phyloP scores from a whole-genome alignment of 768 basidiomycete genomes.

The Sarcodon aspratus region DNA sequence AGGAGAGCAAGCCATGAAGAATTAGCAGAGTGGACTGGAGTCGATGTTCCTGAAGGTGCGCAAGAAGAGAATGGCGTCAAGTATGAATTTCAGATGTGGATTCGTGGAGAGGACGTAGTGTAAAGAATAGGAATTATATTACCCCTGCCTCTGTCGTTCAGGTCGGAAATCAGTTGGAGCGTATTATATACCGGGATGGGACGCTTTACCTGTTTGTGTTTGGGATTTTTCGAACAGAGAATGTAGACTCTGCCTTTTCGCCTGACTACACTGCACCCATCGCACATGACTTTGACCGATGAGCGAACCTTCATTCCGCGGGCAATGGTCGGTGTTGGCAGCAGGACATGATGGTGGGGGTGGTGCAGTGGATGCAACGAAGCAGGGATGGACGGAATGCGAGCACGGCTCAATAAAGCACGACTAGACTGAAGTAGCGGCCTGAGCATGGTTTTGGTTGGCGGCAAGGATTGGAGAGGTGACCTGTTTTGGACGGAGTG shows the following conservation, averaged over 20 bases:
- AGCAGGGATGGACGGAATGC: slow-evolving; percentile 15
- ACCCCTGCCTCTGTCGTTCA: slow-evolving; percentile 16
- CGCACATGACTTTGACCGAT: slow-evolving; percentile 90
- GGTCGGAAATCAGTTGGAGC: not conserved
- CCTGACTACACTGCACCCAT: slow-evolving; percentile 81
- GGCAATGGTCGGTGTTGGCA: slow-evolving; percentile 25
- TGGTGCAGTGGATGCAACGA: slow-evolving; percentile 9
- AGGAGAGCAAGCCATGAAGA: slow-evolving; percentile 44
- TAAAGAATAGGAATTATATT: not conserved
- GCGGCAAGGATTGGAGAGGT: not conserved
- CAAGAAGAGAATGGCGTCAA: slow-evolving; percentile 75
- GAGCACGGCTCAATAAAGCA: slow-evolving; percentile 45
- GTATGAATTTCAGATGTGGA: slow-evolving; percentile 98
- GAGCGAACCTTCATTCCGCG: slow-evolving; percentile 95
- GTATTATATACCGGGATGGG: not conserved
- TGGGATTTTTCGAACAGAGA: slow-evolving; percentile 87
- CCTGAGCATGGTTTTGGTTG: slow-evolving; percentile 39
- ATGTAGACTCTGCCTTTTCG: slow-evolving; percentile 89
- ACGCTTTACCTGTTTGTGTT: slow-evolving; percentile 80
- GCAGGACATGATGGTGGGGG: slow-evolving; percentile 19
- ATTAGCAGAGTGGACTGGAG: slow-evolving; percentile 69
- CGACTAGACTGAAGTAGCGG: slow-evolving; percentile 52
- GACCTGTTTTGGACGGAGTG: not conserved
- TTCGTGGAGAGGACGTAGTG: slow-evolving; percentile 19
- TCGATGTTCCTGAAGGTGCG: slow-evolving; percentile 62